A percentile compares a stretch with the other conserved stretches of the same genome.
Evolutionary conservation across 768 basidiomycete genomes (phyloP).

Genomic region (Bullera alba): DNA sequence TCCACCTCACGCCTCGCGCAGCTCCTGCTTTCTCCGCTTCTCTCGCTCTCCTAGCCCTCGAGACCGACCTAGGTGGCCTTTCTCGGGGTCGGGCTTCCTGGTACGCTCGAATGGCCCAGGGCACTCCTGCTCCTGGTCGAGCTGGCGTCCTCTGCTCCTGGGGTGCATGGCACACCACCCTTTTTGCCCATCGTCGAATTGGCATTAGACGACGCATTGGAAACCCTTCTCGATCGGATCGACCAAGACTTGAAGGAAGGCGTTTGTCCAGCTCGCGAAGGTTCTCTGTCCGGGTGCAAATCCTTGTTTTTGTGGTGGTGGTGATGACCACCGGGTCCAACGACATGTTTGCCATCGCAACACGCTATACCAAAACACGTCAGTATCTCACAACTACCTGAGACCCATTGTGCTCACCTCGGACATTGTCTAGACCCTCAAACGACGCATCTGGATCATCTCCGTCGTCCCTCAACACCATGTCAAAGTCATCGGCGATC

Average conservation of each 20-base stretch:
- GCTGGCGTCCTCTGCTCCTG: not conserved
- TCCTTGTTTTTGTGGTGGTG: conserved; percentile 22
- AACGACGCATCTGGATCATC: conserved; percentile 58
- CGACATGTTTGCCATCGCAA: conserved; percentile 40
- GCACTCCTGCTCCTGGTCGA: conserved; percentile 13
- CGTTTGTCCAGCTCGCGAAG: conserved; percentile 12
- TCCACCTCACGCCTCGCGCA: too few relatives aligned
- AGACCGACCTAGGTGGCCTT: not conserved
- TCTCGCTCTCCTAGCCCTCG: too few relatives aligned
- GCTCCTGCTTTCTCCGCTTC: too few relatives aligned
- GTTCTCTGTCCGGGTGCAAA: conserved; percentile 4
- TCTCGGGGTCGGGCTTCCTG: not conserved
- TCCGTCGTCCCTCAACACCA: conserved; percentile 40
- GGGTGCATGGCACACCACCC: not conserved
- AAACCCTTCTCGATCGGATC: conserved; percentile 12
- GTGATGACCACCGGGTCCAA: conserved; percentile 32
- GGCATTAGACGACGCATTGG: conserved; percentile 8
- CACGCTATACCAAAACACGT: conserved; percentile 23
- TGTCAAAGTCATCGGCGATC: conserved; percentile 33
- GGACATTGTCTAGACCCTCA: conserved; percentile 90
- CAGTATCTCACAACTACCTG: not conserved
- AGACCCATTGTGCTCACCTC: conserved; percentile 48
- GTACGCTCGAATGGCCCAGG: not conserved
- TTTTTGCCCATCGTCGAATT: not conserved
- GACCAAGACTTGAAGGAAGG: conserved; percentile 18